Evolutionary conservation across 1,284 basidiomycete species (phyloP), one percentile per base, ranked within the genome.

Genomic region (Golubevia pallescens): DNA sequence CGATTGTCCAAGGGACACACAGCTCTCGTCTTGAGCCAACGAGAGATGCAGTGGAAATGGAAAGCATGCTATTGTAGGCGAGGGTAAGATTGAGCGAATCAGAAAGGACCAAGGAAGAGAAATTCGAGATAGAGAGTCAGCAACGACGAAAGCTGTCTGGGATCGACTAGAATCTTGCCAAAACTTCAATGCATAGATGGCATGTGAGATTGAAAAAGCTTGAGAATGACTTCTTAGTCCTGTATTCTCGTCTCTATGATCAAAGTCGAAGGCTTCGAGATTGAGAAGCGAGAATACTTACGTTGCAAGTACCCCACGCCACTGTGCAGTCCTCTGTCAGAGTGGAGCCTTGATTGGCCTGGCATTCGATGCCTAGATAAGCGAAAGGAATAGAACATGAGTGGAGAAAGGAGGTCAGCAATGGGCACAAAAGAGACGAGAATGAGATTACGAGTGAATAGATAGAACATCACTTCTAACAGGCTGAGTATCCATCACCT

Each of bases 21-120:
- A 87, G 98, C 97, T 75, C 97, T 90, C 19, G 97, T 98, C 89
- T 99, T 99, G 75, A 99, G 90, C 97, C 97, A 99, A 61, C 97
- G 91, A 20, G 95, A 97, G 86, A 99, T 99, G 87, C 96, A 99
- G 87, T 99, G 96, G 88, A 99, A 99, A 88, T 99, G 96, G 90
- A 99, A 99, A 3, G 96, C 96, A 86, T 99, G 96, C 95, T 98
- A 80, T 38, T 16, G 24, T 66, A 13, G 52, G 48, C 13, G 16
- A 51, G n/a, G 8, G 32, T 23, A 51, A 32, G 28, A 21, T 4
- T 34, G 6, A 14, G 21, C 57, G 5, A 24, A n/a, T 16, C n/a
- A 51, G 16, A 14, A 14, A n/a, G n/a, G n/a, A n/a, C n/a, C n/a
- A 32, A 57, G 5, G 23, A 21, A 16, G 24, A n/a, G 6, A 2